Base-by-base conservation (phyloP, 345 rosid species). In the Excoecaria agallocha region DNA sequence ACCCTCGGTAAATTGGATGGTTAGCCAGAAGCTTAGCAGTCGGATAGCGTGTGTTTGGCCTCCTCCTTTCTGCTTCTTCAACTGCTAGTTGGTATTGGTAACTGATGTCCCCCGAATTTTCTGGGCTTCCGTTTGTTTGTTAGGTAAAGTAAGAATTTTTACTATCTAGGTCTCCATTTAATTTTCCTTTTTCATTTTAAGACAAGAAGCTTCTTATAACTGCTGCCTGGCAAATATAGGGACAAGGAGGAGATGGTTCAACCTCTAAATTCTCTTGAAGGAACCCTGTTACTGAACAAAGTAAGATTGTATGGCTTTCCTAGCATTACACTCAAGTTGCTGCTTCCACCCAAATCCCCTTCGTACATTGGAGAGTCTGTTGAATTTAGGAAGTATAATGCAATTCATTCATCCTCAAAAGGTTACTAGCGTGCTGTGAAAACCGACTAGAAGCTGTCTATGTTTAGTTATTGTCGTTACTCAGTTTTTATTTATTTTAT, bases 171-270 rank as follows among this genome's bases (percentile, higher is more conserved):
- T 8, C 48, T 43, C 48, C 48, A 43, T 43, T 3, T 41, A 41
- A 41, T 41, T 41, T 41, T 41, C 45, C 8, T 41, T 41, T 8
- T 41, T 41, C 8, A 6, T 43, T 43, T 43, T 43, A 43, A 43
- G 59, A 55, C 4, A 19, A 52, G 24, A 6, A 22, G 19, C 35
- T 64, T 38, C 9, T 1, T 16, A 24, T 65, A 6, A 50, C 69
- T 38, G 30, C 52, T 57, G 24, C 8, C 55, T 51, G 55, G 25
- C 20, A 22, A 6, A 37, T 62, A 41, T 60, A 51, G n/a, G 38
- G 15, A 64, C 55, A 39, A 74, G 41, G 54, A 46, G 68, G 60
- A 70, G 68, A 88, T 88, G 88, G 69, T 50, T 79, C 83, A 66
- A 37, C 45, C 61, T 54, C 73, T 80, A 66, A 72, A 74, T 71